Evolutionary conservation across 176 grass and related monocot genomes (phyloP).

Genomic region (Lolium rigidum): DNA sequence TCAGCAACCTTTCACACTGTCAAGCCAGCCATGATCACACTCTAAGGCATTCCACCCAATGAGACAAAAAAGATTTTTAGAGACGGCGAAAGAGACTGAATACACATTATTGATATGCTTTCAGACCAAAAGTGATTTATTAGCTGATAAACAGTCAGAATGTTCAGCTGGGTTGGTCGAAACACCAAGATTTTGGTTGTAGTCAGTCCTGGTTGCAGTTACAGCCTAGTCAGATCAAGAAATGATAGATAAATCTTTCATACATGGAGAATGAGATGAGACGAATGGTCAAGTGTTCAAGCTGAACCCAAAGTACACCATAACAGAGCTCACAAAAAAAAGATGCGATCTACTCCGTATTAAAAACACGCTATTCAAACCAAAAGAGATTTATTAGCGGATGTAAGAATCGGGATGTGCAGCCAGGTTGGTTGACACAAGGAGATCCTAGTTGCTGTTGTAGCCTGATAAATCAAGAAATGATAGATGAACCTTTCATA

Average conservation of each 20-base stretch:
- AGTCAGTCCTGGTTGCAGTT: too few species aligned
- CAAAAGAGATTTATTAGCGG: too few species aligned
- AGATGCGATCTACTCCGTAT: too few species aligned
- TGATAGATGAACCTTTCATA: not conserved
- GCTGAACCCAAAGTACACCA: too few species aligned
- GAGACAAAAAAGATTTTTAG: not conserved
- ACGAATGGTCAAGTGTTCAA: not conserved
- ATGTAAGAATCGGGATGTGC: too few species aligned
- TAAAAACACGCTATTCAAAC: too few species aligned
- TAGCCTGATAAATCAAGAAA: not conserved
- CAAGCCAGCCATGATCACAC: conserved; percentile 26
- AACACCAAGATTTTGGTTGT: too few species aligned
- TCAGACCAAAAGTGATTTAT: not conserved
- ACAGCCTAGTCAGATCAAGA: too few species aligned
- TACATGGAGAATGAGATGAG: not conserved
- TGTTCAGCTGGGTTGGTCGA: not conserved
- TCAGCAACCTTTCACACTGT: not conserved
- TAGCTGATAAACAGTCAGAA: not conserved
- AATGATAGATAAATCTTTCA: not conserved
- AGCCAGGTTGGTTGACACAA: too few species aligned
- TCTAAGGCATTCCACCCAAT: not conserved
- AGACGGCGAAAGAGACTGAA: conserved; percentile 20
- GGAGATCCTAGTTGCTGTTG: not conserved
- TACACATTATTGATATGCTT: not conserved
- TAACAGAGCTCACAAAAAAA: not conserved